Conservation (phyloP, 257 asterid species). For the Galeopsis tetrahit region DNA sequence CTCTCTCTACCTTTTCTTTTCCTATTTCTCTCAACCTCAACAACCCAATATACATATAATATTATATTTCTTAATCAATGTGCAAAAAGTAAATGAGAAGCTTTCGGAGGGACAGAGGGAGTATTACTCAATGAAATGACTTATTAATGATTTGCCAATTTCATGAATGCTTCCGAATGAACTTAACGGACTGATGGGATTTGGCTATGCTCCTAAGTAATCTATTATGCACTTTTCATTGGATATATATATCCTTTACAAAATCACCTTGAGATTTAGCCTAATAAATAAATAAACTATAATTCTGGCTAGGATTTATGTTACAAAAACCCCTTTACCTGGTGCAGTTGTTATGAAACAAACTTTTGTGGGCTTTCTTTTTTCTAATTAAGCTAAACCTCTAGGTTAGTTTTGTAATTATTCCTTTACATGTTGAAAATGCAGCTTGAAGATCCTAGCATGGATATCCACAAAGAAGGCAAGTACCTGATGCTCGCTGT, state of each 20-base stretch:
- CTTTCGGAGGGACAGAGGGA: too few species aligned
- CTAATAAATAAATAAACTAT: neutral
- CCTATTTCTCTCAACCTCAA: too few species aligned
- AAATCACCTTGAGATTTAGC: neutral
- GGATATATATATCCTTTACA: neutral
- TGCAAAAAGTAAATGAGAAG: too few species aligned
- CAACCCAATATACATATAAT: too few species aligned
- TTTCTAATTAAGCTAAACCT: neutral
- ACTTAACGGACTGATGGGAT: neutral
- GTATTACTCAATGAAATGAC: neutral
- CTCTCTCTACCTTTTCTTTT: too few species aligned
- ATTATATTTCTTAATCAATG: too few species aligned
- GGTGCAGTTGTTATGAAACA: neutral
- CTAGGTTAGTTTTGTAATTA: neutral
- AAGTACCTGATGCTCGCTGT: conserved; percentile 92
- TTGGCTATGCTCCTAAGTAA: neutral
- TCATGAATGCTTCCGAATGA: conserved; percentile 14
- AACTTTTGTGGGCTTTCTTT: neutral
- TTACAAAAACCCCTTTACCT: neutral
- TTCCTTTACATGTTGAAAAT: conserved; percentile 30
- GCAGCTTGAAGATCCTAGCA: conserved; percentile 82
- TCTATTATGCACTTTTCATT: neutral
- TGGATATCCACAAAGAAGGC: conserved; percentile 93
- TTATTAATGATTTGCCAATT: neutral
- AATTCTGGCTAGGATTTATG: neutral